Evolutionary conservation across 257 asterid genomes (phyloP), one percentile per base, ranked within the genome.

Genomic region (Nemophila menziesii): DNA sequence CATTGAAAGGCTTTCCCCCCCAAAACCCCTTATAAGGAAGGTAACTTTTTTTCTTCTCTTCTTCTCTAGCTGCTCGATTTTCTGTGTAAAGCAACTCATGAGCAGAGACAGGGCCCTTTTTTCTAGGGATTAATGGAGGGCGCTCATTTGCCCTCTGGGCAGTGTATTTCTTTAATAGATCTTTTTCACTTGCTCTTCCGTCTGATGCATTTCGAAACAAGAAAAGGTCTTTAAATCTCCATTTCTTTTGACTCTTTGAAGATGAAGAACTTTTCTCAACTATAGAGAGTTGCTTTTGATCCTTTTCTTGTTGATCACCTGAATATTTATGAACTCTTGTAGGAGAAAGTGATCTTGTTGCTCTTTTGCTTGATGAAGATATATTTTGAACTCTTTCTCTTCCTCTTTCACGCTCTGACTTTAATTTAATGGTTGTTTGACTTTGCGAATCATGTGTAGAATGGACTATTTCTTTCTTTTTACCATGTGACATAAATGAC

Each of bases 21-120:
- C 51, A 83, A 23, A 57, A 79, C 72, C 17, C 92, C 94, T 79
- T 83, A 56, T 83, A 83, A 2, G 94, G 94, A 57, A 83, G 57
- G 61, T 76, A 77, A 5, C 82, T 83, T 51, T 66, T 83, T 77
- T 67, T 83, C 71, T 79, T 83, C 62, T 74, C 37, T 55, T 77
- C 86, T 38, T 72, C 75, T 0, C 86, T 74, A 63, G 58, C 77
- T 43, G 90, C 94, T 50, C 87, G 73, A 63, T 83, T 83, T 49
- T 52, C 22, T 0, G 74, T 79, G 51, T 83, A 79, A 64, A 76
- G 94, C 60, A 67, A 38, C 51, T 83, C 94, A 27, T 83, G 94
- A 14, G 92, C 80, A 20, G 94, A 83, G 39, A 77, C 71, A 46
- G 55, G 65, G 22, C 68, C 67, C 5, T 34, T 63, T 10, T 64